Percentiles rank a stretch among this genome's conserved stretches.
These are phyloP conservation scores for Skeletonema marinoi DNA, from an alignment of 108 stramenopile species.

Conservation along the genomic window DNA sequence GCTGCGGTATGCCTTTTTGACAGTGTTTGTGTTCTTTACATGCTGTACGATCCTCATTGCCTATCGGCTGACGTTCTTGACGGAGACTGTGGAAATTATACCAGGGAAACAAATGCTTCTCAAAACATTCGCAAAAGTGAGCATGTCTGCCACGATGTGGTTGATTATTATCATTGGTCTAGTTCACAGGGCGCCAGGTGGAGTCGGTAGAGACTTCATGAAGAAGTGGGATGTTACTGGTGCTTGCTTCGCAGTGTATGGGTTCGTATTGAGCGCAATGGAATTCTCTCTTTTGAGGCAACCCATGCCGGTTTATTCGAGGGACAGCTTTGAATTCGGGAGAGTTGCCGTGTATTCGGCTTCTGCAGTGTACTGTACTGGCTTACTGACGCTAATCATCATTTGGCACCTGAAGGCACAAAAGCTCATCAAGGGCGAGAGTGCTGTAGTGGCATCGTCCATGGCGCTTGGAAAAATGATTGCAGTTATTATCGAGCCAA, in stretches of 20 bases:
- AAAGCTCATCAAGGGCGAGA: slow-evolving; percentile 45
- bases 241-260: slow-evolving; percentile 51
- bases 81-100: slow-evolving; percentile 49
- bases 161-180: slow-evolving; percentile 65
- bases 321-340: slow-evolving; percentile 58
- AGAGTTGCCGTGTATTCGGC: slow-evolving; percentile 64
- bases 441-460: slow-evolving; percentile 39
- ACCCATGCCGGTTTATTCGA: slow-evolving; percentile 55
- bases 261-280: slow-evolving; percentile 42
- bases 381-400: slow-evolving; percentile 39
- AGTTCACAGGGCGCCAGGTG: slow-evolving; percentile 64
- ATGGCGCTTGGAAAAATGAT: slow-evolving; percentile 64
- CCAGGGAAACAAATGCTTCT: slow-evolving; percentile 46
- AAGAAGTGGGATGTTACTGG: slow-evolving; percentile 66
- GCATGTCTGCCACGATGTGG: slow-evolving; percentile 47
- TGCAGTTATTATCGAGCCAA: slow-evolving; percentile 63
- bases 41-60: slow-evolving; percentile 55
- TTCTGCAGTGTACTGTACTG: slow-evolving; percentile 52
- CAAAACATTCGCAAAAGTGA: slow-evolving; percentile 57
- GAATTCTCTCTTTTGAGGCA: slow-evolving; percentile 65
- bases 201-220: slow-evolving; percentile 47
- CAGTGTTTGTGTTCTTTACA: slow-evolving; percentile 76
- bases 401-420: slow-evolving; percentile 33
- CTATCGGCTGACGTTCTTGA: slow-evolving; percentile 74
- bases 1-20: slow-evolving; percentile 66